Evolutionary conservation across 352 stramenopile species (phyloP).

Genomic region (Peronospora farinosa): DNA sequence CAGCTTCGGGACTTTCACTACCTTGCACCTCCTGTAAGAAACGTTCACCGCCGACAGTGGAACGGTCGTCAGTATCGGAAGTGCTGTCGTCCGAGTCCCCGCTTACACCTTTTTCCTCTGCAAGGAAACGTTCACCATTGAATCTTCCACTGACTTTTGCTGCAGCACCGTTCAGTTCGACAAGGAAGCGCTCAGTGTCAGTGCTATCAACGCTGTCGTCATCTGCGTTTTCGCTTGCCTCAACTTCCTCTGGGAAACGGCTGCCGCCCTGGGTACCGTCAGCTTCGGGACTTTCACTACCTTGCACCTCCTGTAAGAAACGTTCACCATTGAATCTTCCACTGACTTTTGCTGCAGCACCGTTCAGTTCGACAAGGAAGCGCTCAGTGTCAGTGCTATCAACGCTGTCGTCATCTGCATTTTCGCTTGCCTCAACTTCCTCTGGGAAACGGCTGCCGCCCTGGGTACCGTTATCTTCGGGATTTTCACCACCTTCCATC

Average conservation of each 20-base stretch:
- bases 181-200: too few relatives aligned
- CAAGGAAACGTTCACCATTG: too few relatives aligned
- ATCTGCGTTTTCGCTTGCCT: slow-evolving; percentile 1
- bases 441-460: background rate
- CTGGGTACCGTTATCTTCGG: background rate
- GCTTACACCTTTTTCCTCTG: too few relatives aligned
- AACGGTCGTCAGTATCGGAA: slow-evolving; percentile 1
- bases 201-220: slow-evolving; percentile 1
- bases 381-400: slow-evolving; percentile 4
- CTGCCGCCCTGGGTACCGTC: background rate
- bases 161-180: too few relatives aligned
- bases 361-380: slow-evolving; percentile 14
- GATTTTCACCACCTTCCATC: slow-evolving; percentile 1
- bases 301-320: background rate
- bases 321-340: too few relatives aligned
- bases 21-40: background rate
- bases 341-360: too few relatives aligned
- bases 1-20: background rate
- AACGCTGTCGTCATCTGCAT: background rate
- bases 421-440: slow-evolving; percentile 1
- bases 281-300: background rate
- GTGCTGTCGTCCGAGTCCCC: too few relatives aligned
- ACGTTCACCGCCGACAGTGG: slow-evolving; percentile 6
- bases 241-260: background rate
- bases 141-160: too few relatives aligned